Evolutionary conservation across 73 alveolate species (phyloP), one percentile per base, ranked within the genome.

Genomic region (Paramecium sexaurelia): DNA sequence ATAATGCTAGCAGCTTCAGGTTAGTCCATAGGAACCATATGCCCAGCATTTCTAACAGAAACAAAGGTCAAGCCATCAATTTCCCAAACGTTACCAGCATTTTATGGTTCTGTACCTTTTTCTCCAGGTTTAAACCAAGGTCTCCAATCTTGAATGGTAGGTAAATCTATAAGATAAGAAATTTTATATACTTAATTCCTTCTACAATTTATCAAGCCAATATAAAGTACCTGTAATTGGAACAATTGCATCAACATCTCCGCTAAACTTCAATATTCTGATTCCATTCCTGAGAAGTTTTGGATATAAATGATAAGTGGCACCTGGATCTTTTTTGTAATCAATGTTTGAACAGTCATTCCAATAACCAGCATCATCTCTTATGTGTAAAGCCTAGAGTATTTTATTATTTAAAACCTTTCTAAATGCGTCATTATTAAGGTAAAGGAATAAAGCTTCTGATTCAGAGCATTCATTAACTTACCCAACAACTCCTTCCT

Each of bases 21-120:
- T 71, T 95, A 87, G 92, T 96, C 99, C 94, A 93, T 95, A 15
- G 99, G 99, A 27, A 96, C 98, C 99, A 96, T 96, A 82, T 96
- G 99, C 7, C 99, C 99, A 22, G 99, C 99, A 47, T 94, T 92
- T 56, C 92, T 43, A 33, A 94, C 92, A 55, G 94, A 69, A 26
- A 94, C 94, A 45, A 78, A 78, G 24, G 43, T 22, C 20, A 78
- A 78, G 11, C 90, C 90, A 20, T 78, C 75, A 7, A 78, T 39
- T 33, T 39, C 40, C 90, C 90, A 78, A 5, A 41, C 68, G 1
- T 40, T 78, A 24, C 90, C 90, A 41, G 90, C 90, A 78, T 78
- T 78, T 78, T 78, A 43, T 39, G 29, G 43, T 19, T 39, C 73
- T 22, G 29, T 15, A 11, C 55, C 71, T 17, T 37, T 78, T 6